Base-by-base conservation (phyloP, 495 filamentous ascomycete species). In the Daldinia caldariorum region DNA sequence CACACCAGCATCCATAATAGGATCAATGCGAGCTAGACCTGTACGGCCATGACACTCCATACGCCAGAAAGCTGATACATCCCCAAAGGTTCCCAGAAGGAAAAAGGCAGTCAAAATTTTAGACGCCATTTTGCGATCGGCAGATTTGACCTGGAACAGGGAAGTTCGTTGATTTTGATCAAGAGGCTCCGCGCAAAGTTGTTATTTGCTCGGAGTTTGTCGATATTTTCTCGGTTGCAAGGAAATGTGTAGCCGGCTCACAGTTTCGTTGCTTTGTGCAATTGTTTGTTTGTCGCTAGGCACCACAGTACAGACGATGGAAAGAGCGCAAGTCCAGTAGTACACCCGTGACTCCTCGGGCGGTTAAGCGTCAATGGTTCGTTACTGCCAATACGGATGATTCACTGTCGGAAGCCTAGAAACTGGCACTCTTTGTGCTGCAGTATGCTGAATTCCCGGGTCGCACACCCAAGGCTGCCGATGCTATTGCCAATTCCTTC, bases 41-140 rank as follows among this genome's bases (percentile, higher is more conserved):
- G 86, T 83, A 47, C 83, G 83, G 66, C 87, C 89, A 64, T 83
- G 88, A 76, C 94, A 97, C 58, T 89, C 89, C 83, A 97, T 88
- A 79, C 94, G 92, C 92, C 92, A 97, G 79, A 97, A 97, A 38
- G 91, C 94, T 69, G 85, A 71, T n/a, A 72, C 75, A 67, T 70
- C 49, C 6, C 18, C 13, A 38, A 83, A 78, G 35, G 76, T 70
- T 57, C 78, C 67, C 1, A 83, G 74, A 29, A 79, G 61, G 61
- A 66, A 58, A 16, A 78, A 54, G 35, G 77, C 69, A 37, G 73
- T 68, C 18, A 79, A 58, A 35, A 49, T 34, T 39, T 70, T 70
- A 22, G 71, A 26, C 37, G 69, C 76, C 79, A 83, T 83, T 9
- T 41, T 78, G 61, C 37, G 32, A 13, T 39, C 18, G 57, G 31